These are phyloP conservation scores for Lecanoromycetidae sp. DNA, from an alignment of 2,329 filamentous ascomycete genomes.

Conservation along the genomic window DNA sequence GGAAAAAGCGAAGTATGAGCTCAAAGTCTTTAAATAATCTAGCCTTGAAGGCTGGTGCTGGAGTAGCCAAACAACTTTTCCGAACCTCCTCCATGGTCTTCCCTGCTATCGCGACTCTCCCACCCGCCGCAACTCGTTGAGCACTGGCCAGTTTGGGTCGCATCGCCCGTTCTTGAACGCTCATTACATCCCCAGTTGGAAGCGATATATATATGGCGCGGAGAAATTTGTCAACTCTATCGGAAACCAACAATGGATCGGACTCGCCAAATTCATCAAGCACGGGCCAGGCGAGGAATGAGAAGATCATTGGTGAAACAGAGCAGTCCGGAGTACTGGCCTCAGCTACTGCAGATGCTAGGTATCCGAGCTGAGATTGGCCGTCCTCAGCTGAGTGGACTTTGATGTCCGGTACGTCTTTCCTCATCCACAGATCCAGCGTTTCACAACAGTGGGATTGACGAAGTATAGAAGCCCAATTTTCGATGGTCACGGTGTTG, in stretches of 20 bases:
- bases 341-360: background rate
- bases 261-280: conserved; percentile 9
- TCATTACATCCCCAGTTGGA: background rate
- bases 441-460: background rate
- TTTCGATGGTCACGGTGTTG: background rate
- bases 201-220: conserved; percentile 1
- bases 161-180: background rate
- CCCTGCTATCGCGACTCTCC: background rate
- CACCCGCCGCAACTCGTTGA: background rate
- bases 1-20: background rate
- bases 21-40: background rate
- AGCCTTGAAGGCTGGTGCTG: background rate
- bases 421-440: conserved; percentile 5
- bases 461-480: conserved; percentile 6
- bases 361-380: background rate
- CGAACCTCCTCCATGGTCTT: background rate
- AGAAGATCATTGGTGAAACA: background rate
- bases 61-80: background rate
- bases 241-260: background rate
- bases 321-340: background rate
- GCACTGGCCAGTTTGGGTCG: background rate
- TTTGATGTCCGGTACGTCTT: background rate
- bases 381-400: background rate
- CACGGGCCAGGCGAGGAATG: conserved; percentile 8
- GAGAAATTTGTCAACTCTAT: background rate